A percentile compares a stretch with the other conserved stretches of the same genome.
phyloP scores from a whole-genome alignment of 2,329 filamentous ascomycete genomes.

The Fusarium circinatum region DNA sequence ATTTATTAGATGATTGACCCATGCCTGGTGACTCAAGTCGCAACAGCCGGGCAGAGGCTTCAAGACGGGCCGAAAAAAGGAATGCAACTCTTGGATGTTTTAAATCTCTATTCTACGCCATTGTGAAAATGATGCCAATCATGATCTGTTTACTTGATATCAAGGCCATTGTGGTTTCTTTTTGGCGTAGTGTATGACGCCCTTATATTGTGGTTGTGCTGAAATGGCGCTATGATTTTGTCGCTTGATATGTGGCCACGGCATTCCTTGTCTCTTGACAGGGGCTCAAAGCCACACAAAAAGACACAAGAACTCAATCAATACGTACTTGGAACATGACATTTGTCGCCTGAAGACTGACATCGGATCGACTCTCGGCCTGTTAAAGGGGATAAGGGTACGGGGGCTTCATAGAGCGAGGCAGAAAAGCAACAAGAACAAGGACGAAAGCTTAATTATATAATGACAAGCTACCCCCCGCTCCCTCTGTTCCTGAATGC shows the following conservation, averaged over 20 bases:
- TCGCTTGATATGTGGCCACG: background rate
- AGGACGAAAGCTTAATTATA: background rate
- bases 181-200: background rate
- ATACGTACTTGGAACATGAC: background rate
- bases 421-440: background rate
- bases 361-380: background rate
- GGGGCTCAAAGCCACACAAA: background rate
- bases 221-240: background rate
- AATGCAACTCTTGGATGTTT: background rate
- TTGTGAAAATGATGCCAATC: rapidly evolving
- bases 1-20: no score
- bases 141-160: background rate
- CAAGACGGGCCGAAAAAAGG: background rate
- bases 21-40: no score
- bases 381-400: background rate
- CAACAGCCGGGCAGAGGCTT: background rate
- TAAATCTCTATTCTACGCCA: background rate
- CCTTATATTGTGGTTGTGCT: background rate
- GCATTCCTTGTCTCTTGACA: background rate
- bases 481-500: background rate
- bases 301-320: background rate
- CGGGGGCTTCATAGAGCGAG: background rate
- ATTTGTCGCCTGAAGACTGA: background rate
- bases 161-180: background rate
- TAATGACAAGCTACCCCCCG: no score